Conservation (phyloP, 495 filamentous ascomycete genomes). For the Penicillium verhagenii region DNA sequence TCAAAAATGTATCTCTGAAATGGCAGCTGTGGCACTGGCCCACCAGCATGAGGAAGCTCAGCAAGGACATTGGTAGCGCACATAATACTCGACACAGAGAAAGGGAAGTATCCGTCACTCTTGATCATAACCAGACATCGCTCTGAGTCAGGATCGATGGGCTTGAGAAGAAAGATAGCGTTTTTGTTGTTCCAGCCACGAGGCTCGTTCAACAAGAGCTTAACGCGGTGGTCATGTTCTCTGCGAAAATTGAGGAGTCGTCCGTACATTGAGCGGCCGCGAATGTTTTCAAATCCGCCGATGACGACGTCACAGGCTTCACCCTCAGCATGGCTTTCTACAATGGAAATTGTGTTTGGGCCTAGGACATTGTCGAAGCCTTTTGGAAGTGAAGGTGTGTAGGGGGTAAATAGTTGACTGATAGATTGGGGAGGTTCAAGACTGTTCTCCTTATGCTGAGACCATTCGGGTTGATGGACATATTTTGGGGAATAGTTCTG, state of each 20-base stretch:
- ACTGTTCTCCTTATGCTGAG: background rate
- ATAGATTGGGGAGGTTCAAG: background rate
- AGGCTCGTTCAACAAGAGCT: constrained; percentile 2
- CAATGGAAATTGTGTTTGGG: background rate
- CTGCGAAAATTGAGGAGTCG: background rate
- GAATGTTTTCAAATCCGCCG: background rate
- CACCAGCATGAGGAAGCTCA: background rate
- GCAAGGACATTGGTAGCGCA: background rate
- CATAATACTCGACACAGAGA: constrained; percentile 4
- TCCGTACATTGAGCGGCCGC: background rate
- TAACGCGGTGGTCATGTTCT: background rate
- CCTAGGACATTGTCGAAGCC: background rate
- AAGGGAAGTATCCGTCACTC: constrained; percentile 2
- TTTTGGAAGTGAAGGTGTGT: background rate
- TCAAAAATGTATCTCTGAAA: constrained; percentile 2
- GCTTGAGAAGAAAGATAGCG: constrained; percentile 1
- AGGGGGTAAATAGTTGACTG: background rate
- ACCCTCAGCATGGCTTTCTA: constrained; percentile 3
- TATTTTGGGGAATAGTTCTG: too few relatives aligned
- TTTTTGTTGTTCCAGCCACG: background rate
- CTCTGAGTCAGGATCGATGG: background rate
- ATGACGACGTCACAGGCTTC: constrained; percentile 5
- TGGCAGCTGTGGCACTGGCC: background rate
- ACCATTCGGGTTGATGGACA: background rate
- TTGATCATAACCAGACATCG: background rate